A percentile compares a stretch with the other conserved stretches of the same genome.
phyloP scores from a whole-genome alignment of 2,329 filamentous ascomycete species.

The Emmonsia crescens region DNA sequence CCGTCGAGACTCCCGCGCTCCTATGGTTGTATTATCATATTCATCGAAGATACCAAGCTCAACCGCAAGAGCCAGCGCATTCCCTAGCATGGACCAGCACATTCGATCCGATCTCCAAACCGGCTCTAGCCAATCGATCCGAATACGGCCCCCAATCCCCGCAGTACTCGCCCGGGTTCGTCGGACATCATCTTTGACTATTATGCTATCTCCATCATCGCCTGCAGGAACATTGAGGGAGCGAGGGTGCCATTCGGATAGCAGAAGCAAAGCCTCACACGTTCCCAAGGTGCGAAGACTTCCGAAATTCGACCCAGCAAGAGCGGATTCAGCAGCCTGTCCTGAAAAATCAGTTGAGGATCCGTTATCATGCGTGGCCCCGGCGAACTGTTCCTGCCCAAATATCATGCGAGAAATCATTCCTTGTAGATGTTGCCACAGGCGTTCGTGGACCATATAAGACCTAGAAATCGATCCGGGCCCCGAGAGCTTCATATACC shows the following conservation, averaged over 20 bases:
- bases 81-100: constrained; percentile 51
- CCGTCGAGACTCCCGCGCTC: constrained; percentile 13
- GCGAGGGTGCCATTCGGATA: constrained; percentile 49
- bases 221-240: constrained; percentile 45
- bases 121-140: constrained; percentile 45
- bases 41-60: constrained; percentile 43
- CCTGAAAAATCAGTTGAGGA: constrained; percentile 36
- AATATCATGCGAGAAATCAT: constrained; percentile 90
- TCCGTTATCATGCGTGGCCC: constrained; percentile 58
- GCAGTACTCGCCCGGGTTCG: constrained; percentile 21
- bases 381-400: constrained; percentile 82
- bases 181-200: constrained; percentile 40
- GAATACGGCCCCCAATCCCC: constrained; percentile 34
- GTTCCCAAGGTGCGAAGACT: constrained; percentile 76
- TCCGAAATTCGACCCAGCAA: constrained; percentile 29
- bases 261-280: constrained; percentile 42
- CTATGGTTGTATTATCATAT: constrained; percentile 33
- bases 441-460: constrained; percentile 74
- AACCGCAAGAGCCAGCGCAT: constrained; percentile 42
- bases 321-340: constrained; percentile 10
- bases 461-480: constrained; percentile 66
- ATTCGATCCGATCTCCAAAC: constrained; percentile 46
- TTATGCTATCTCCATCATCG: constrained; percentile 44
- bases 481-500: constrained; percentile 63
- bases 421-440: constrained; percentile 78